These are phyloP conservation scores for Pontederia crassipes DNA, from an alignment of 176 grass and related monocot genomes.

Conservation along the genomic window DNA sequence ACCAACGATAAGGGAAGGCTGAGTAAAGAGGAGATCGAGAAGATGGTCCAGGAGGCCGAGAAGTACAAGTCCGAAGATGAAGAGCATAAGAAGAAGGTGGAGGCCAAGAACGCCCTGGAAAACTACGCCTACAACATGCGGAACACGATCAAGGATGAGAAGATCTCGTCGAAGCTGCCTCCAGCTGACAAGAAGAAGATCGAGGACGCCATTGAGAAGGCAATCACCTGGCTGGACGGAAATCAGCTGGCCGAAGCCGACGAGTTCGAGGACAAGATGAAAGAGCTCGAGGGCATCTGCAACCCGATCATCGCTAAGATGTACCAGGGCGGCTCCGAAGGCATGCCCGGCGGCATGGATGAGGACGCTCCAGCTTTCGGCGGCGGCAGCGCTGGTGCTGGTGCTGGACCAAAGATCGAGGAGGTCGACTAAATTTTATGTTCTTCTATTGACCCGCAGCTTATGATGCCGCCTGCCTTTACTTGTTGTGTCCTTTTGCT, in stretches of 20 bases:
- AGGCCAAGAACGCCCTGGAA: conserved; percentile 8
- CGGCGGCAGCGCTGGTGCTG: conserved; percentile 5
- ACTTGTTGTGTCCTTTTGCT: too few relatives aligned
- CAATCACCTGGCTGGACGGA: conserved; percentile 7
- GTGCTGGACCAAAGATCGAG: conserved; percentile 57
- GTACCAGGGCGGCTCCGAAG: conserved; percentile 32
- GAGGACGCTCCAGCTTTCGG: conserved; percentile 30
- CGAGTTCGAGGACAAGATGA: conserved; percentile 12
- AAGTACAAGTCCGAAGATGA: conserved; percentile 14
- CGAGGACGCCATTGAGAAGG: conserved; percentile 5
- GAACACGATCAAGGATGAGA: conserved; percentile 8
- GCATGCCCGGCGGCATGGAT: conserved; percentile 47
- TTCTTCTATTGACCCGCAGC: too few relatives aligned
- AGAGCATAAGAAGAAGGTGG: conserved; percentile 13
- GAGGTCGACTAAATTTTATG: conserved; percentile 35
- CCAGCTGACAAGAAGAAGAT: conserved; percentile 7
- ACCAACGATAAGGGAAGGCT: conserved; percentile 12
- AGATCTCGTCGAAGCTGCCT: conserved; percentile 1
- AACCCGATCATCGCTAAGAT: conserved; percentile 15
- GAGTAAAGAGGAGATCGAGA: conserved; percentile 14
- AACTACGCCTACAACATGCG: conserved; percentile 14
- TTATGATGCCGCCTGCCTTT: too few relatives aligned
- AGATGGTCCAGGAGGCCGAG: conserved; percentile 14
- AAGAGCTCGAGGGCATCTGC: conserved; percentile 12
- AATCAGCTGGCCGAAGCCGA: conserved; percentile 8